Evolutionary conservation across 1,284 basidiomycete species (phyloP), one percentile per base, ranked within the genome.

Genomic region (Tilletia indica): DNA sequence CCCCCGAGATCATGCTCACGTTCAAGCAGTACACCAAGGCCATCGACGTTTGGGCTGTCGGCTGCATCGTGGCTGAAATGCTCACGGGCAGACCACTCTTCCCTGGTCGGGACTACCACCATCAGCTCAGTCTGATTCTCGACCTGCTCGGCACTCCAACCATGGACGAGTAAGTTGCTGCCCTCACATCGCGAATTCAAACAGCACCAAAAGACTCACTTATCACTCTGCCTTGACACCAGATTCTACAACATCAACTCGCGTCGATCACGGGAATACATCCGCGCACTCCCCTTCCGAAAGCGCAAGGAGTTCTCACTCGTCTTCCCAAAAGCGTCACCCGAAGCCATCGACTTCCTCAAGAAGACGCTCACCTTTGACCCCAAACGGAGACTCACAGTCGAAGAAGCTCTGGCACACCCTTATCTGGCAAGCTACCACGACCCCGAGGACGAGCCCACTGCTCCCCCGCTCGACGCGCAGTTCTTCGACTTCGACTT

Each of bases 61-160:
- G 95, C 5, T 97, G 95, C 84, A 97, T 98, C 83, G 88, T 97
- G 42, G 96, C 94, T 1, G 95, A 98, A 87, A 97, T 98, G 94
- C 87, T 98, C 5, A 92, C 90, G 2, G 92, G 94, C 31, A 92
- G 94, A 80, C 94, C 95, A 0, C 88, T 98, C 19, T 98, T 98
- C 88, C 96, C 95, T 0, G 95, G 96, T 16, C 90, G 94, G 25
- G 95, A 98, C 86, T 98, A 85, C 85, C 95, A 97, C 85, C 92
- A 97, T 81, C 95, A 98, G 80, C 88, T 97, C 38, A 91, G 91
- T 4, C 88, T 95, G 71, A 96, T 95, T 80, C 88, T 97, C 73
- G 92, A 95, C 78, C 92, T 95, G 3, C 89, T 95, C 11, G 93
- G 94, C n/a, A 96, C 94, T 16, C 93, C 94, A 0, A 91, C 91